phyloP scores from a whole-genome alignment of 1,284 basidiomycete genomes.

The Caloboletus inedulis region DNA sequence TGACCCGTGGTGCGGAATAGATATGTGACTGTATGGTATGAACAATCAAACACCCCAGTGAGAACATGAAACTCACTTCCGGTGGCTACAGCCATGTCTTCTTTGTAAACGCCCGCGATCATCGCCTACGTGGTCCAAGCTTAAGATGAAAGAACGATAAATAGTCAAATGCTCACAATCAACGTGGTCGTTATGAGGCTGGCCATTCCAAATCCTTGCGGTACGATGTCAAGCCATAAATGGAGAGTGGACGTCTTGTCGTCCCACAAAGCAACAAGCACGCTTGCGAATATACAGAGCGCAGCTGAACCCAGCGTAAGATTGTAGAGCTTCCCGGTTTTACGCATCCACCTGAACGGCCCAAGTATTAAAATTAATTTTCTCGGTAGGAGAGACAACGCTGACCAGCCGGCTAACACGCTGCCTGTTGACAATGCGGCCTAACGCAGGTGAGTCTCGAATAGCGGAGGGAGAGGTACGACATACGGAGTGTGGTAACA shows the following conservation, averaged over 20 bases:
- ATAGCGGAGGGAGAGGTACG: background rate
- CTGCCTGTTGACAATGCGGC: conserved; percentile 77
- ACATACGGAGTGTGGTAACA: conserved; percentile 83
- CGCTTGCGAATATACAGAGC: conserved; percentile 52
- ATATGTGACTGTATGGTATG: conserved; percentile 67
- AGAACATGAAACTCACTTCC: conserved; percentile 60
- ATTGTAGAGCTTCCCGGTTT: conserved; percentile 76
- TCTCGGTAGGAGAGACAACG: conserved; percentile 8
- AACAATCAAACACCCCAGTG: conserved; percentile 2
- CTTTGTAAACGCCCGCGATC: conserved; percentile 76
- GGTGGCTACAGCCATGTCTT: conserved; percentile 84
- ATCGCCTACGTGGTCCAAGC: conserved; percentile 56
- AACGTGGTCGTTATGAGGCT: conserved; percentile 80
- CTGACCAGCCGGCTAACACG: conserved; percentile 79
- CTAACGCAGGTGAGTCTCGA: conserved; percentile 36
- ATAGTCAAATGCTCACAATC: conserved; percentile 51
- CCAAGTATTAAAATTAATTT: background rate
- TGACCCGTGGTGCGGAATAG: conserved; percentile 89
- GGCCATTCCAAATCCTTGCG: conserved; percentile 80
- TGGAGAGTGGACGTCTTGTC: conserved; percentile 59
- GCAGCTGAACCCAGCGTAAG: conserved; percentile 62
- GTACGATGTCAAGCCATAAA: conserved; percentile 75
- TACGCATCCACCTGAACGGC: conserved; percentile 68
- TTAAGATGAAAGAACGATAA: conserved; percentile 5
- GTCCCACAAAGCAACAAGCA: conserved; percentile 61